A percentile compares a stretch with the other conserved stretches of the same genome.
These are phyloP conservation scores for Phlebiopsis gigantea DNA, from an alignment of 768 basidiomycete genomes.

Conservation along the genomic window DNA sequence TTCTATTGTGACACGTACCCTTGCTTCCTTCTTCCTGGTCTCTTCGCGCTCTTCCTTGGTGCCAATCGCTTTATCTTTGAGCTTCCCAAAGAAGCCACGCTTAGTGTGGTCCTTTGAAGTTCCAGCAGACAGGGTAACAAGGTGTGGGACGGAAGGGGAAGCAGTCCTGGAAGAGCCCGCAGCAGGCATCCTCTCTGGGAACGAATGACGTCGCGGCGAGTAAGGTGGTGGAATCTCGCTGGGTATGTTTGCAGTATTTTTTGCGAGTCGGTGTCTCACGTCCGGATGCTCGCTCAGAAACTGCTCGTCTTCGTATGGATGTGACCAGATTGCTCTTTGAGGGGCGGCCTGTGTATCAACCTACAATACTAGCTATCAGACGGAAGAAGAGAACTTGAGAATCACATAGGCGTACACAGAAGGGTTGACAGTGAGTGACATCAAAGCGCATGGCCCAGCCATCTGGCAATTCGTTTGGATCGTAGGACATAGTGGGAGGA, in stretches of 20 bases:
- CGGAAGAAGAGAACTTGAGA: background rate
- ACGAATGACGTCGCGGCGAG: constrained; percentile 24
- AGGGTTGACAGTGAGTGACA: constrained; percentile 29
- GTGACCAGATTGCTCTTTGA: constrained; percentile 65
- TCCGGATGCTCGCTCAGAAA: constrained; percentile 55
- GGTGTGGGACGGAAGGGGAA: background rate
- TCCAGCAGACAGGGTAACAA: background rate
- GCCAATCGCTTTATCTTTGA: constrained; percentile 60
- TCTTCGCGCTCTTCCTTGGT: constrained; percentile 62
- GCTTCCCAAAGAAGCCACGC: constrained; percentile 51
- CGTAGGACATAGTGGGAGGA: constrained; percentile 10
- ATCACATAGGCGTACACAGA: background rate
- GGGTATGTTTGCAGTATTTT: constrained; percentile 7
- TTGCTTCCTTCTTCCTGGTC: constrained; percentile 26
- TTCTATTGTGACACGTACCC: constrained; percentile 13
- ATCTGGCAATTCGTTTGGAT: constrained; percentile 40
- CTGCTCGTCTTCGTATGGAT: constrained; percentile 66
- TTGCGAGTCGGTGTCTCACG: constrained; percentile 31
- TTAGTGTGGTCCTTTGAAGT: constrained; percentile 11
- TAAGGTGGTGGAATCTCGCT: constrained; percentile 20
- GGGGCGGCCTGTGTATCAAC: constrained; percentile 61
- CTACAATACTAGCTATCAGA: constrained; percentile 27
- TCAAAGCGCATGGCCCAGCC: constrained; percentile 56
- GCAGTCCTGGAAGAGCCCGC: background rate
- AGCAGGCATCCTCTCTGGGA: constrained; percentile 10